phyloP scores from a whole-genome alignment of 257 asterid species.

The Nicotiana knightiana region DNA sequence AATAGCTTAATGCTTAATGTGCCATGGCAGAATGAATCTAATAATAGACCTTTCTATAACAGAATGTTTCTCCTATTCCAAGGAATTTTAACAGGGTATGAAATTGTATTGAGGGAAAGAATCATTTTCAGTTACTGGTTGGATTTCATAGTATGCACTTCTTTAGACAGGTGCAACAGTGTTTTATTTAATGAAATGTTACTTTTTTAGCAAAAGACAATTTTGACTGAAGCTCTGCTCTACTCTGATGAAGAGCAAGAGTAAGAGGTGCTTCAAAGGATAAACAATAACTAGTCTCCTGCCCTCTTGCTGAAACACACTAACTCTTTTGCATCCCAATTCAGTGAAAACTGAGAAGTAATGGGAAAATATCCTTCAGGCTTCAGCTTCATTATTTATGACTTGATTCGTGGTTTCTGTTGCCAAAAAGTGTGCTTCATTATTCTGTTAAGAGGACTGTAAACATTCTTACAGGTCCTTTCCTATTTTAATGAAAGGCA shows the following conservation, averaged over 20 bases:
- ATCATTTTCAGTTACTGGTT: not conserved
- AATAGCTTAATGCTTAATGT: not conserved
- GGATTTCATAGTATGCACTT: not conserved
- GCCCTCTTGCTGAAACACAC: not conserved
- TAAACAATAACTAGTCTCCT: not conserved
- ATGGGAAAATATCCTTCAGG: not conserved
- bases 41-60: not conserved
- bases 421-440: slow-evolving; percentile 3
- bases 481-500: not conserved
- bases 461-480: not conserved
- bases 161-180: not conserved
- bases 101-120: not conserved
- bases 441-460: not conserved
- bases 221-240: not conserved
- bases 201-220: not conserved
- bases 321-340: not conserved
- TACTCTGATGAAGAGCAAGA: not conserved
- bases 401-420: not conserved
- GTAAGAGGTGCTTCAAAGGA: not conserved
- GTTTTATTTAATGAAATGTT: slow-evolving; percentile 1
- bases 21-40: not conserved
- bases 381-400: slow-evolving; percentile 1
- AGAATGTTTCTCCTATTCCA: slow-evolving; percentile 6
- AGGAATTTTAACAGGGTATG: not conserved
- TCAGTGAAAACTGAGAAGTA: not conserved